A percentile compares a stretch with the other conserved stretches of the same genome.
Conservation (phyloP, 1,284 basidiomycete genomes). For the Cutaneotrichosporon sp. region DNA sequence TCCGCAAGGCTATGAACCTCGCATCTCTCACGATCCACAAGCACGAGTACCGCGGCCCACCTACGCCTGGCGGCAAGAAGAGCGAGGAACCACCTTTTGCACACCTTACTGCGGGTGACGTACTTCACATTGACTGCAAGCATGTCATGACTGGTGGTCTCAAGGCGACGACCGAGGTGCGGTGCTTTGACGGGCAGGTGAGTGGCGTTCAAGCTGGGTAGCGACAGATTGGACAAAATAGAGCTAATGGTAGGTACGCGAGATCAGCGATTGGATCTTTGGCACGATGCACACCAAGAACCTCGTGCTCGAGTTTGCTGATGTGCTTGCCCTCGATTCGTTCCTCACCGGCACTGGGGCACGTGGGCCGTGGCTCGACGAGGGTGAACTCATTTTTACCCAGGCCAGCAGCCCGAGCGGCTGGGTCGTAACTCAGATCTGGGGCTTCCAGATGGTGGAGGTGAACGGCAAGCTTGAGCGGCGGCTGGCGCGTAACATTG, state of each 20-base stretch:
- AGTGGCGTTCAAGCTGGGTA: neutral
- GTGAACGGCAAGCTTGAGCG: constrained; percentile 11
- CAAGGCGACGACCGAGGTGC: constrained; percentile 16
- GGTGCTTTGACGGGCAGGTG: constrained; percentile 12
- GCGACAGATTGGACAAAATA: no score
- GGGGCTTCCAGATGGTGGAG: constrained; percentile 16
- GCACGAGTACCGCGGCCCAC: constrained; percentile 11
- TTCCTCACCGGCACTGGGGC: constrained; percentile 14
- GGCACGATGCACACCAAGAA: constrained; percentile 11
- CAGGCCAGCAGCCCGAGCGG: constrained; percentile 8
- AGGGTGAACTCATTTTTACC: constrained; percentile 9
- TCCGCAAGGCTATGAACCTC: constrained; percentile 13
- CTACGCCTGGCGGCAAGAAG: constrained; percentile 7
- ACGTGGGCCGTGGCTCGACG: constrained; percentile 13
- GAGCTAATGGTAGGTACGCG: constrained; percentile 2
- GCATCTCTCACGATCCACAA: constrained; percentile 13
- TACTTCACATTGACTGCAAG: constrained; percentile 10
- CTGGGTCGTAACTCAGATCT: constrained; percentile 16
- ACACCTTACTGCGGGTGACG: neutral
- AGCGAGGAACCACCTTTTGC: constrained; percentile 1
- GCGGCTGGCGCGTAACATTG: constrained; percentile 15
- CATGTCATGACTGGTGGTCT: constrained; percentile 16
- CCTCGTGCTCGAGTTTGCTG: constrained; percentile 6
- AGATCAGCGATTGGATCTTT: constrained; percentile 17
- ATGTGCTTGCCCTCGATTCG: constrained; percentile 10